A percentile compares a stretch with the other conserved stretches of the same genome.
Conservation (phyloP, 352 stramenopile species). For the Albugo candida region DNA sequence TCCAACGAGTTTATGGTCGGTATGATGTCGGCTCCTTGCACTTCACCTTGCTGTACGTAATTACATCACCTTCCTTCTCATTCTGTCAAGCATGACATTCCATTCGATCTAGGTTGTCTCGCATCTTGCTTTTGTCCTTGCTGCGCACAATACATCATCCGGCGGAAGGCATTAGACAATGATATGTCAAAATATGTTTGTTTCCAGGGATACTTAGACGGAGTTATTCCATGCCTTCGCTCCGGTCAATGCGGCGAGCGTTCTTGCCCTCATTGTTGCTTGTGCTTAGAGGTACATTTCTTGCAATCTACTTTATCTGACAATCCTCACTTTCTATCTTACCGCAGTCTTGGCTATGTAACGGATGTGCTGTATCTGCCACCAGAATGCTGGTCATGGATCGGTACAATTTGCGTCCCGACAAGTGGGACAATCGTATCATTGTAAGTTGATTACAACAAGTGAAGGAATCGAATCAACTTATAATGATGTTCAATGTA, state of each 20-base stretch:
- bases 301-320: background rate
- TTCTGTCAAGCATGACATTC: background rate
- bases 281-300: conserved; percentile 71
- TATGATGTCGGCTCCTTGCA: conserved; percentile 72
- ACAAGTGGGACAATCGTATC: conserved; percentile 87
- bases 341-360: conserved; percentile 51
- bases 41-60: conserved; percentile 50
- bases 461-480: background rate
- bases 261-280: conserved; percentile 72
- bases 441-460: conserved; percentile 27
- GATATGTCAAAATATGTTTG: conserved; percentile 87
- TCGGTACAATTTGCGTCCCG: conserved; percentile 72
- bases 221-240: conserved; percentile 70
- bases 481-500: background rate
- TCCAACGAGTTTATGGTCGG: conserved; percentile 56
- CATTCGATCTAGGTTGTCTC: conserved; percentile 23
- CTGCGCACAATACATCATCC: conserved; percentile 81
- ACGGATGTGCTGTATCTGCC: conserved; percentile 78
- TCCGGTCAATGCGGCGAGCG: conserved; percentile 73
- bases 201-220: conserved; percentile 86
- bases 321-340: background rate
- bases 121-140: conserved; percentile 65
- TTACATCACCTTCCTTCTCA: background rate
- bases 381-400: conserved; percentile 84
- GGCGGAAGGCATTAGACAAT: conserved; percentile 78